Percentiles rank a stretch among this genome's conserved stretches.
These are phyloP conservation scores for Conticribra guillardii DNA, from an alignment of 108 stramenopile species.

Conservation along the genomic window DNA sequence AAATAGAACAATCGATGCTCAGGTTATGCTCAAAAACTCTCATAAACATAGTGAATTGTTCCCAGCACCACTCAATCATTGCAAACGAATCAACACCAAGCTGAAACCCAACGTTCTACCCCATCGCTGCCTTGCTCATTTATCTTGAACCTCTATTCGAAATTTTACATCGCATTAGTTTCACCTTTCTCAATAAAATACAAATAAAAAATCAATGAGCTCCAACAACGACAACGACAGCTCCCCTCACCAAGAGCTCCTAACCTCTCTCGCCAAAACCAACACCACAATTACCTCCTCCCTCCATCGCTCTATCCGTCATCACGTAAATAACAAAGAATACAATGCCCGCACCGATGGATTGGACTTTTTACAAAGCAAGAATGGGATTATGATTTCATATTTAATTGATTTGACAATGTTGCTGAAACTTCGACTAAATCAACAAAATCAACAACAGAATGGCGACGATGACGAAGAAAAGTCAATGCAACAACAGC, in stretches of 20 bases:
- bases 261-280: slow-evolving; percentile 27
- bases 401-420: slow-evolving; percentile 82
- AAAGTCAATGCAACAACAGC: slow-evolving; percentile 3
- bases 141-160: neutral
- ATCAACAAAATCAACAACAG: neutral
- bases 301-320: slow-evolving; percentile 37
- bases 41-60: too few relatives aligned
- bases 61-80: too few relatives aligned
- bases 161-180: neutral
- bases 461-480: slow-evolving; percentile 21
- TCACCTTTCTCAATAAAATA: neutral
- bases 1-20: too few relatives aligned
- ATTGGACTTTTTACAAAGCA: slow-evolving; percentile 76
- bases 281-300: slow-evolving; percentile 25
- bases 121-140: too few relatives aligned
- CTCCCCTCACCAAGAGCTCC: neutral
- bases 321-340: slow-evolving; percentile 32
- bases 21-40: too few relatives aligned
- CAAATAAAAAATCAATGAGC: neutral
- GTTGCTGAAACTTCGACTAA: slow-evolving; percentile 27
- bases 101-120: too few relatives aligned
- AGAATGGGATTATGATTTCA: slow-evolving; percentile 72
- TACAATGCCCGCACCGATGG: slow-evolving; percentile 51
- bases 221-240: neutral
- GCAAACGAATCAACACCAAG: too few relatives aligned